Evolutionary conservation across 2,329 filamentous ascomycete species (phyloP).

Genomic region (Fusarium sp.): DNA sequence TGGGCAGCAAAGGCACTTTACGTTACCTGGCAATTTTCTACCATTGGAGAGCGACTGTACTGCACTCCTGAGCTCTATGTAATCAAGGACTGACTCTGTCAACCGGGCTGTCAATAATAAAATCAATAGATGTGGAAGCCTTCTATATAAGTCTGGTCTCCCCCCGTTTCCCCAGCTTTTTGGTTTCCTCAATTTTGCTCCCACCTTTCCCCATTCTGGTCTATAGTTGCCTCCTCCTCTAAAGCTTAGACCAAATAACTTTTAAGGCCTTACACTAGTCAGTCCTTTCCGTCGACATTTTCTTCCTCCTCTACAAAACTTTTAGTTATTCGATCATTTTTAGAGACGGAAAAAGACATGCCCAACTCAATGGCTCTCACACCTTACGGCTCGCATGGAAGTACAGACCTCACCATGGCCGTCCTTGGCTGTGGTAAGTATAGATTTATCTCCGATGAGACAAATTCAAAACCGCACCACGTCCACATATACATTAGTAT

Average conservation of each 20-base stretch:
- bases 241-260: neutral
- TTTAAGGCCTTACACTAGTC: neutral
- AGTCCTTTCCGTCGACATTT: slow-evolving; percentile 1
- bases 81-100: slow-evolving; percentile 35
- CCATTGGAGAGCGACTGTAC: slow-evolving; percentile 1
- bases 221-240: slow-evolving; percentile 11
- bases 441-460: neutral
- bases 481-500: neutral
- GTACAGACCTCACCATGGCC: slow-evolving; percentile 74
- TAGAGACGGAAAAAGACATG: slow-evolving; percentile 42
- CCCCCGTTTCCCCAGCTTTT: slow-evolving; percentile 33
- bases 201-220: slow-evolving; percentile 10
- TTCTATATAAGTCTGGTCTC: slow-evolving; percentile 28
- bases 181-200: slow-evolving; percentile 16
- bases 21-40: slow-evolving; percentile 38
- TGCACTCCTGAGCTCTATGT: slow-evolving; percentile 14
- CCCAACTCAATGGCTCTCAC: slow-evolving; percentile 48
- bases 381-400: slow-evolving; percentile 53
- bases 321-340: slow-evolving; percentile 12
- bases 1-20: slow-evolving; percentile 49
- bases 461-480: neutral
- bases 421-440: slow-evolving; percentile 83
- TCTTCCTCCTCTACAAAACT: slow-evolving; percentile 8
- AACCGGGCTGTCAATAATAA: neutral
- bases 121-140: slow-evolving; percentile 25